Base-by-base conservation (phyloP, 495 filamentous ascomycete species). In the Viridothelium virens region DNA sequence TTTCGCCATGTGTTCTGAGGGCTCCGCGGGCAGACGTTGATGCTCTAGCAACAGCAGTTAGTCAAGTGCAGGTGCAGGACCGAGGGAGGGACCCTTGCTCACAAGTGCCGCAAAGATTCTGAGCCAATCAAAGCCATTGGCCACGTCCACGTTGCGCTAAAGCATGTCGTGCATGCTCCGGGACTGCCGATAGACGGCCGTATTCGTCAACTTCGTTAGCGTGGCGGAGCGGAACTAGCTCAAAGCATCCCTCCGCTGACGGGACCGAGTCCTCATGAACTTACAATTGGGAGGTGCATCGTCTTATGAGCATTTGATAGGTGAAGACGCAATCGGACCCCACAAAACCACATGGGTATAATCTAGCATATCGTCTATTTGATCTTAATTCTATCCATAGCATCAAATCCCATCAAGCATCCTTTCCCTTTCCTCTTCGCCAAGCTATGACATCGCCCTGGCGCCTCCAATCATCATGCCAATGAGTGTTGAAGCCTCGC, bases 391-490 rank as follows among this genome's bases (percentile, higher is more conserved):
- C 25, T 25, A 25, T 25, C 25, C 25, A 25, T 25, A 25, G 0
- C 25, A 25, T 25, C 25, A 25, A 25, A 25, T 36, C 14, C 7
- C 3, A 59, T 59, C 53, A 59, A 33, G 31, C 11, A 14, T 16
- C 48, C 48, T 53, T 18, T 59, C 36, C 33, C 56, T 67, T 68
- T 67, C 77, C 74, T 38, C 82, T 77, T 72, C 87, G 90, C 84
- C 84, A 98, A 53, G 96, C 90, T 7, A 97, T 81, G 68, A 98
- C 83, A 74, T 91, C 88, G n/a, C 94, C 95, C 37, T 76, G 76
- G 69, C 95, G 83, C 70, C 94, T 84, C 82, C 82, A 87, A 77
- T 98, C 94, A 73, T 97, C 94, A 69, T 96, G 91, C 78, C 87
- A 90, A 67, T 86, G 81, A 2, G 85, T 89, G 77, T 97, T 98